Percentiles rank a stretch among this genome's conserved stretches.
Conservation (phyloP, 2,329 filamentous ascomycete genomes). For the Fusarium sp. region DNA sequence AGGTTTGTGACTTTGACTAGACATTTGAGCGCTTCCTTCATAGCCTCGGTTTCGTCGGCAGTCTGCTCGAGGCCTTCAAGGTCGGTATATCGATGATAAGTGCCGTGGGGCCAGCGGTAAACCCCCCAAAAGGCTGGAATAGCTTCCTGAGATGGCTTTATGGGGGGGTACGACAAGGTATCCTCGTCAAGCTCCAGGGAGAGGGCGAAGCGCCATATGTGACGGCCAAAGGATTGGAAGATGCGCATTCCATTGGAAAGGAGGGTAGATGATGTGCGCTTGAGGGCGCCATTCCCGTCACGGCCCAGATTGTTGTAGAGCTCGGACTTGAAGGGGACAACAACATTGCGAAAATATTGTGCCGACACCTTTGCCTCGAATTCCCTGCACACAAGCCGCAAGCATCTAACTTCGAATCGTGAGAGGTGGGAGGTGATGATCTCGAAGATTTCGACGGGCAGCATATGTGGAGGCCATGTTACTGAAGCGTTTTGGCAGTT, state of each 20-base stretch:
- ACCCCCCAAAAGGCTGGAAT: constrained; percentile 74
- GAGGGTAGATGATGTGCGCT: constrained; percentile 47
- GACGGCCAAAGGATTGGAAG: constrained; percentile 72
- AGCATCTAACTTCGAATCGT: constrained; percentile 70
- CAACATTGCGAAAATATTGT: constrained; percentile 73
- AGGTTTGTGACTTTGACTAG: constrained; percentile 72
- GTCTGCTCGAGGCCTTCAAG: constrained; percentile 74
- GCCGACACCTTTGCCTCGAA: constrained; percentile 71
- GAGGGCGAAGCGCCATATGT: constrained; percentile 76
- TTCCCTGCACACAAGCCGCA: constrained; percentile 74
- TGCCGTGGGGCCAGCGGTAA: constrained; percentile 75
- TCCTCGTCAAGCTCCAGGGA: constrained; percentile 77
- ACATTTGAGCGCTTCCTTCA: constrained; percentile 73
- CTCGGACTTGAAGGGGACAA: constrained; percentile 76
- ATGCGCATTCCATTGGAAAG: constrained; percentile 70
- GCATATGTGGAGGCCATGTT: constrained; percentile 51
- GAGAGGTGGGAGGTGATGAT: constrained; percentile 70
- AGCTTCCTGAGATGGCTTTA: constrained; percentile 70
- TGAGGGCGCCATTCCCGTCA: constrained; percentile 42
- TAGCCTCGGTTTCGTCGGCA: constrained; percentile 74
- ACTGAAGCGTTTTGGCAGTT: background rate
- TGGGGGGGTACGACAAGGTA: constrained; percentile 64
- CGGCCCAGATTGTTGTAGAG: constrained; percentile 64
- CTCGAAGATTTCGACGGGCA: constrained; percentile 76
- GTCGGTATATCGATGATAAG: constrained; percentile 72